These are phyloP conservation scores for Fusarium multiceps DNA, from an alignment of 2,329 filamentous ascomycete genomes.

Conservation along the genomic window DNA sequence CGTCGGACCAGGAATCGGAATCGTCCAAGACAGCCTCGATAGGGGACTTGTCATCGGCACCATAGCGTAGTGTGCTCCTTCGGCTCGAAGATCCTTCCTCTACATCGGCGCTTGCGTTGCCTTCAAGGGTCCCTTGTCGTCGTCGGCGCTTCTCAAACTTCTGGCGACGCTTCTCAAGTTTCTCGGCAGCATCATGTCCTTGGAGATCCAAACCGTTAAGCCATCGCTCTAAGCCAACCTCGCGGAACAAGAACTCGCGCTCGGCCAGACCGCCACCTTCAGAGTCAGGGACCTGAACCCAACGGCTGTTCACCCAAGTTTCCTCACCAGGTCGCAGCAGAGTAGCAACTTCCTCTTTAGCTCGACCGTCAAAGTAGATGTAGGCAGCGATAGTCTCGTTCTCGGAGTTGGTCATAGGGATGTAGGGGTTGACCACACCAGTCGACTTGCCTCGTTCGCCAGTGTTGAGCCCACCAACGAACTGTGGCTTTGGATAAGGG, in stretches of 20 bases:
- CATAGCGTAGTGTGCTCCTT: constrained; percentile 79
- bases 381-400: constrained; percentile 99
- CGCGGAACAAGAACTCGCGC: constrained; percentile 95
- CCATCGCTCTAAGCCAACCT: constrained; percentile 96
- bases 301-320: constrained; percentile 98
- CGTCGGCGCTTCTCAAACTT: constrained; percentile 78
- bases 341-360: constrained; percentile 97
- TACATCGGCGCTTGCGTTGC: constrained; percentile 48
- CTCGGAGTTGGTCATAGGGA: constrained; percentile 89
- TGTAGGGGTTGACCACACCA: constrained; percentile 81
- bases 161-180: constrained; percentile 86
- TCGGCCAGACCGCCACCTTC: constrained; percentile 96
- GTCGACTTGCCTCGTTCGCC: constrained; percentile 61
- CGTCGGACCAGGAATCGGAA: constrained; percentile 79
- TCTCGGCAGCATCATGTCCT: constrained; percentile 89
- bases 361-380: constrained; percentile 96
- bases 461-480: constrained; percentile 76
- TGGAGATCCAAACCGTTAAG: constrained; percentile 96
- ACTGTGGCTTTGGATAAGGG: constrained; percentile 83
- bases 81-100: constrained; percentile 58
- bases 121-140: constrained; percentile 66
- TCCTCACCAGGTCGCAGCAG: constrained; percentile 92
- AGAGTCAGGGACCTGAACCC: constrained; percentile 91
- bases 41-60: constrained; percentile 78
- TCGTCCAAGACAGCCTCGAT: constrained; percentile 76